Base-by-base conservation (phyloP, 2,329 filamentous ascomycete genomes). In the Aaosphaeria arxii region DNA sequence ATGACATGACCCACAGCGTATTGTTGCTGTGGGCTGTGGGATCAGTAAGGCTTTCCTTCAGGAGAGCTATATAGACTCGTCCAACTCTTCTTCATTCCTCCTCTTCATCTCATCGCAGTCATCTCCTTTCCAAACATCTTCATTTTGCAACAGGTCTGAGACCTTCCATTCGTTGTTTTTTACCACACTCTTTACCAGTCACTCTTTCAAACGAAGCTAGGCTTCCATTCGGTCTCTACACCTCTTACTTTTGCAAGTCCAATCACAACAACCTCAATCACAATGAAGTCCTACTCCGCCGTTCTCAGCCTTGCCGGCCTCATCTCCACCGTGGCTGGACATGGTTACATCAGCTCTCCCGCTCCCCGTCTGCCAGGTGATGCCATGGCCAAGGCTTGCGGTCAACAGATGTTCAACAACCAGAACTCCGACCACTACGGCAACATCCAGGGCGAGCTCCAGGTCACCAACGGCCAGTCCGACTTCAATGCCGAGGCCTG, bases 391-490 rank as follows among this genome's bases (percentile, higher is more conserved):
- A 63, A 72, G 11, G 75, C 77, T 47, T 84, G 81, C 55, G 80
- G 81, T 47, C 59, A 75, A 52, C 79, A 82, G 65, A 74, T 81
- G 58, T 75, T 72, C 67, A 73, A 73, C 71, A 78, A 77, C 69
- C 76, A 80, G 68, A 53, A 55, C 33, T 71, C 76, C 11, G 80
- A 83, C 72, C 72, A 75, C 63, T 78, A 77, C 64, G 79, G 79
- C 56, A 83, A 83, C 64, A 68, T 83, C 54, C 80, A 84, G 65
- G 75, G 75, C 48, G 71, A 79, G 54, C 70, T 80, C 40, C 77
- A 81, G 62, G 70, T 76, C 33, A 76, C 74, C 60, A 62, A 47
- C 48, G 57, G 62, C 53, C 76, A 81, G 66, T 57, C 57, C 48
- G 78, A 80, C 69, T 78, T 72, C 66, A 62, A 77, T 48, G 71